Base-by-base conservation (phyloP, 441 rosid species). In the Erodium texanum region DNA sequence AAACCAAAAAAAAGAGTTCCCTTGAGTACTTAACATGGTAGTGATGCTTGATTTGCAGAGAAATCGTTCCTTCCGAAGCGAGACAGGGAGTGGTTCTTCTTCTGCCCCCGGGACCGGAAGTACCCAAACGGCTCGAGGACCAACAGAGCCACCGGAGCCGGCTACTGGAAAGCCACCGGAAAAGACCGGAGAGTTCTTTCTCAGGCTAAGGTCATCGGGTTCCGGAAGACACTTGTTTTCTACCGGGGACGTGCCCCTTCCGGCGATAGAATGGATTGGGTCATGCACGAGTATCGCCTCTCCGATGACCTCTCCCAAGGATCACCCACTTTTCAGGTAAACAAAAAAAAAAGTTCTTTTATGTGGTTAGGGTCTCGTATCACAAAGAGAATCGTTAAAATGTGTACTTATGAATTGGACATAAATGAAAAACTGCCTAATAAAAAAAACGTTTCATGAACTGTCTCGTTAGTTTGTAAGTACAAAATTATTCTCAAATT, bases 61-160 rank as follows among this genome's bases (percentile, higher is more conserved):
- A 90, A 84, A 68, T 90, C 98, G 0, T 89, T 87, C 75, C 92
- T 90, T 68, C 89, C 94, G 0, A 81, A 73, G 18, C 78, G 90
- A 75, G 96, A 93, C 71, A 73, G 82, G 92, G 94, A 90, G 62
- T 90, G 97, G 97, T 93, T 90, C 86, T 93, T 93, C 79, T 93
- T 89, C 82, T 88, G 91, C 69, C 74, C 74, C 3, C 71, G 78
- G 48, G 78, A 75, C 66, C 67, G 70, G 34, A 75, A 75, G 45
- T 75, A 75, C 71, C 78, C 78, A 0, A 75, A 75, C 18, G 78
- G 78, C 7, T 75, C 74, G 1, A 23, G 78, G 64, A 75, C 78
- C 9, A 75, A 75, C 38, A 41, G 78, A 20, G 78, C 78, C 58
- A 75, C 78, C n/a, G 67, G 64, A 66, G 70, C 78, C 1, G 78